Evolutionary conservation across 495 filamentous ascomycete species (phyloP), one percentile per base, ranked within the genome.

Genomic region (Tricharina praecox): DNA sequence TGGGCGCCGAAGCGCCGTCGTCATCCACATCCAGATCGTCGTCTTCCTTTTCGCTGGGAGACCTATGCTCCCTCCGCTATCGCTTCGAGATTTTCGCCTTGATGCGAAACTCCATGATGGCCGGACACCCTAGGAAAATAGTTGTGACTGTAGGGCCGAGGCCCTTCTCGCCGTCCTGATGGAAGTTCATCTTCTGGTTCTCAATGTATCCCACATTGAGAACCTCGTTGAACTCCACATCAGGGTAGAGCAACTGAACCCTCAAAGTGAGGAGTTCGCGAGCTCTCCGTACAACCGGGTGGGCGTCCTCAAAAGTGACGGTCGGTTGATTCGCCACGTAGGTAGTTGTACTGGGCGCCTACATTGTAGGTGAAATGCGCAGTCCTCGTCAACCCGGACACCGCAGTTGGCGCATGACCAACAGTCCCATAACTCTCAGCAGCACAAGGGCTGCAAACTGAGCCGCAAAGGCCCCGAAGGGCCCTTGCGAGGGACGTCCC

Each of bases 311-410:
- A 47, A 93, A 87, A 2, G n/a, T 47, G 16, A 47, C 26, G 25
- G 44, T 47, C 2, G 64, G 66, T 36, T 62, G 73, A 0, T 78
- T 79, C 8, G 75, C 64, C 2, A 83, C 76, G 3, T 70, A 9
- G n/a, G 30, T 33, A 93, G 51, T 92, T 87, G 58, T 93, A 93
- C 0, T 77, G 78, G 43, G 82, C 80, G 0, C 85, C 85, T 76
- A 73, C 82, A 60, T 88, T 92, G 7, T 71, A 71, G 1, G 73
- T 67, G 58, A 79, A 92, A 47, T 87, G 82, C 0, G 68, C 63
- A 0, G 77, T 82, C 5, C 4, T 3, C 2, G n/a, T 20, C 28
- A 44, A n/a, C 49, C 43, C 43, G 24, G 47, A 30, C 11, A 11
- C 49, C 18, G 21, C n/a, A n/a, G n/a, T n/a, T n/a, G n/a, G n/a